A percentile compares a stretch with the other conserved stretches of the same genome.
These are phyloP conservation scores for Stenocarpella maydis DNA, from an alignment of 2,329 filamentous ascomycete species.

Conservation along the genomic window DNA sequence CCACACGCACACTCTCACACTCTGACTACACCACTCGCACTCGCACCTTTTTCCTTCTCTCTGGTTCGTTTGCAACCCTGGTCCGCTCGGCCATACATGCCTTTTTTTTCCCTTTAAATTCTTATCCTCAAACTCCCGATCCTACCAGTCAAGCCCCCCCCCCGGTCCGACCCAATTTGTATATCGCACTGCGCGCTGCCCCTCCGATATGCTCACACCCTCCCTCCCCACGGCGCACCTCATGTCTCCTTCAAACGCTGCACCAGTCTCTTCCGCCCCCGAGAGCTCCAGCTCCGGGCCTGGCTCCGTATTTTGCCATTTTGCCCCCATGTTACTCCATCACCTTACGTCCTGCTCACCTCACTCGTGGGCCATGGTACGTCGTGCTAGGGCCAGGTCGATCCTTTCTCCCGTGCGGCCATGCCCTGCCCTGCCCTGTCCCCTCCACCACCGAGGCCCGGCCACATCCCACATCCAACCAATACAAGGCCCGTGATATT, in stretches of 20 bases:
- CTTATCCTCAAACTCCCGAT: constrained; percentile 14
- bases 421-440: constrained; percentile 35
- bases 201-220: constrained; percentile 32
- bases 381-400: constrained; percentile 35
- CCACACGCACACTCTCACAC: too few species aligned
- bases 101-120: constrained; percentile 19
- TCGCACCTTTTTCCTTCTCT: background rate
- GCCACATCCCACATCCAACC: constrained; percentile 41
- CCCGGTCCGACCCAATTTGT: constrained; percentile 22
- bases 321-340: constrained; percentile 33
- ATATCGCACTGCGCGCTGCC: constrained; percentile 35
- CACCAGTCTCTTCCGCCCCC: constrained; percentile 34
- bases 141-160: background rate
- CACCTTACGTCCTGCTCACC: constrained; percentile 30
- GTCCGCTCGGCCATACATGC: constrained; percentile 33
- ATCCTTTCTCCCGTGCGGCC: constrained; percentile 35
- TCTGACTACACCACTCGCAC: background rate
- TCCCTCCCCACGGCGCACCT: constrained; percentile 18
- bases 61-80: constrained; percentile 28
- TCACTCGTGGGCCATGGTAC: constrained; percentile 25
- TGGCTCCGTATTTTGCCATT: constrained; percentile 36
- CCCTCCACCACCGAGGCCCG: constrained; percentile 39
- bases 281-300: constrained; percentile 40
- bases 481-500: constrained; percentile 47
- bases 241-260: constrained; percentile 33